Percentiles rank a stretch among this genome's conserved stretches.
phyloP scores from a whole-genome alignment of 177 flowering plant species.

The Vitis hybrid region DNA sequence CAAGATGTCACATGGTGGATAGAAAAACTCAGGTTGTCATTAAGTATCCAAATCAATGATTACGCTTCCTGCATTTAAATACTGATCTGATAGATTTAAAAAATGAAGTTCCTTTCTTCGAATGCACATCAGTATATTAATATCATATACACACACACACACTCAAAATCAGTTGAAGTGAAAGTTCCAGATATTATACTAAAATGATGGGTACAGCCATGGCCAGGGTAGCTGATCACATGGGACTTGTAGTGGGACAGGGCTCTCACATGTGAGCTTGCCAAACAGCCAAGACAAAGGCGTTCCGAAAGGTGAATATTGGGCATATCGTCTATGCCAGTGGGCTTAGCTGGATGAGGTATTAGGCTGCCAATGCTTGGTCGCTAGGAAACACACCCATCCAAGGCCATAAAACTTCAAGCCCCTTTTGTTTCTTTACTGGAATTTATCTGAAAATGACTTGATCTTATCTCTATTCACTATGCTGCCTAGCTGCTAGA shows the following conservation, averaged over 20 bases:
- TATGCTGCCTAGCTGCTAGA: not conserved
- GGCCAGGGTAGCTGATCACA: constrained; percentile 27
- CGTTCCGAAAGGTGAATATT: not conserved
- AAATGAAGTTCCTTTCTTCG: not conserved
- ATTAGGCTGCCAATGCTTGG: constrained; percentile 20
- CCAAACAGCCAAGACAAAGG: constrained; percentile 9
- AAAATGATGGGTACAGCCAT: constrained; percentile 13
- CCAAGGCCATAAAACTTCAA: constrained; percentile 9
- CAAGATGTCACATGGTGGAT: no score
- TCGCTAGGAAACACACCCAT: constrained; percentile 26
- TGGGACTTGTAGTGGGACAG: constrained; percentile 11
- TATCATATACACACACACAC: no score
- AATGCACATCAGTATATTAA: not conserved
- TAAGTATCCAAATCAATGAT: not conserved
- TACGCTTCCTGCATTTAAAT: not conserved
- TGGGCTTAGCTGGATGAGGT: constrained; percentile 12
- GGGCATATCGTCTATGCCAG: constrained; percentile 11
- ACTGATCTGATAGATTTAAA: no score
- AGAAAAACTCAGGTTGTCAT: no score
- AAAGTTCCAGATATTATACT: not conserved
- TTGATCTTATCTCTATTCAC: not conserved
- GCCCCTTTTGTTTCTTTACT: constrained; percentile 5
- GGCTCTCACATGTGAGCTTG: constrained; percentile 23
- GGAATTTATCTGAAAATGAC: not conserved
- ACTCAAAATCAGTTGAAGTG: not conserved